Base-by-base conservation (phyloP, 2,329 filamentous ascomycete species). In the Gnomoniopsis sp. region DNA sequence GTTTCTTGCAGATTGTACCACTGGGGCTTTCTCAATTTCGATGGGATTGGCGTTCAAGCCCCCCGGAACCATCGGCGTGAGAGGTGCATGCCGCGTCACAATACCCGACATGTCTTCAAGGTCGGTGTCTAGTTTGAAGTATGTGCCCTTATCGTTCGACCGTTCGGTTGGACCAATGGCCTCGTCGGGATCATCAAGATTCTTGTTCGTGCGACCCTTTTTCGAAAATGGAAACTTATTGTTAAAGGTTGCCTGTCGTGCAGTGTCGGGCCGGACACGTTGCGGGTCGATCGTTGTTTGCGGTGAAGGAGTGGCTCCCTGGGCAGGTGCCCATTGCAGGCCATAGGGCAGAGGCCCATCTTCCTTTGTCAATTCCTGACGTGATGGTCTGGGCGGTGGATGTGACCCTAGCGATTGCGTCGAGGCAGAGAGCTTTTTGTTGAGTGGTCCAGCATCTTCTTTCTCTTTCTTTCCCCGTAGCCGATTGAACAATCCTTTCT, bases 101-200 rank as follows among this genome's bases (percentile, higher is more conserved):
- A 98, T 97, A 22, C 91, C 95, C 67, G 93, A 89, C 91, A 99
- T 95, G 66, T 96, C 86, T 58, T 86, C 86, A 50, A 98, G 82
- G 70, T 98, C 89, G 2, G 91, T 96, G 71, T 98, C 93, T 26
- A 98, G 83, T 67, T 84, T 84, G 74, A 88, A 96, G 49, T 91
- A 73, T 14, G 82, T 83, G 46, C 82, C 82, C 46, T 80, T 75
- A 53, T 57, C 77, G 50, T 69, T 67, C 21, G 73, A 67, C 65
- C 80, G 83, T 60, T 88, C 84, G 8, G 81, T 86, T 0, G 82
- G 83, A 3, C 82, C 83, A 62, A 83, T 84, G 22, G 77, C 79
- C 69, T 86, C 87, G 69, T 80, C 87, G 62, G 69, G 75, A 61
- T 79, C 85, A 62, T 86, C 82, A 21, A 75, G 71, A 6, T 70